Evolutionary conservation across 2,329 filamentous ascomycete genomes (phyloP), one percentile per base, ranked within the genome.

Genomic region (Phaeosphaeriaceae sp.): DNA sequence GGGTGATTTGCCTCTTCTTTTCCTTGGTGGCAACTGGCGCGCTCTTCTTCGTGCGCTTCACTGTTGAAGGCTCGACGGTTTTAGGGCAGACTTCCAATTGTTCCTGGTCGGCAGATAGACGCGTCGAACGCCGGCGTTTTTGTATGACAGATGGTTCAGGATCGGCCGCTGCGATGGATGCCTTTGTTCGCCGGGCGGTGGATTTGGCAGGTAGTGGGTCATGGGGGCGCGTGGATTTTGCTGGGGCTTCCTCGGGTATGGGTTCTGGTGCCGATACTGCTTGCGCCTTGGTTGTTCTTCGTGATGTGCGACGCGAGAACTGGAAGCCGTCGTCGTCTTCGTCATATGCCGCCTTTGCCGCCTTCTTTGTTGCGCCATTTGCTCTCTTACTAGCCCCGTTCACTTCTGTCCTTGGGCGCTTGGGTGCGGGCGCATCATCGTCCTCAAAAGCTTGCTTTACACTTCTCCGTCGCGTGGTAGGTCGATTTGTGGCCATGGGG

Each of bases 241-340:
- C 52, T 33, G 56, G 44, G 20, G 57, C 56, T 21, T 66, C 63
- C 49, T 68, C 68, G 17, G 65, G 66, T 58, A 68, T 63, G 33
- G 67, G 56, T 46, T 67, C 64, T 21, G 70, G 61, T 37, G 52
- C 49, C 3, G 59, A 44, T 32, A 60, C 57, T n/a, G 53, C 60
- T 33, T 70, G 62, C 44, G 68, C 55, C 50, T 75, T 76, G 15
- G 72, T 68, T 18, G 68, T 69, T 52, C 67, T 67, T 34, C 59
- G 57, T 26, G 71, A 67, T 3, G 66, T 70, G 39, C 70, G 66
- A 43, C 77, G 76, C 50, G 75, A 73, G 50, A 81, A 81, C 34
- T 74, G 68, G 57, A 81, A 81, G 23, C 72, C 79, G 46, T 79
- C 78, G 46, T 76, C 77, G 28, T 77, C 67, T 60, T 80, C 76